Evolutionary conservation across 2,329 filamentous ascomycete species (phyloP).

Genomic region (Pseudogymnoascus sp.): DNA sequence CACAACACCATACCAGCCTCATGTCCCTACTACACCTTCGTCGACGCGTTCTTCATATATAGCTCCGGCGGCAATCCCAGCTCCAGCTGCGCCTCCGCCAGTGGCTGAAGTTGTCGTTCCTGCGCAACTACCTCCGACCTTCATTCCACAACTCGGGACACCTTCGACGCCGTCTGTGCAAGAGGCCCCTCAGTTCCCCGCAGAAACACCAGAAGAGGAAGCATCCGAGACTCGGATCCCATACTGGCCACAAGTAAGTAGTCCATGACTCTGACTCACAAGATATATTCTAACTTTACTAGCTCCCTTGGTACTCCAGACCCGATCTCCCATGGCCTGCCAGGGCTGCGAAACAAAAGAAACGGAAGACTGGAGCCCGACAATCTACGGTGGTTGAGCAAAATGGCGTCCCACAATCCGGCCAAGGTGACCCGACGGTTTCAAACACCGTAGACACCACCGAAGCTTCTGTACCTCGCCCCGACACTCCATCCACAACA

Average conservation of each 20-base stretch:
- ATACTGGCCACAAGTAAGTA: conserved; percentile 22
- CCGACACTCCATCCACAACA: conserved; percentile 39
- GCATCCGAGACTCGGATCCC: conserved; percentile 46
- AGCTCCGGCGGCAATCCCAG: conserved; percentile 29
- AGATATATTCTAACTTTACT: conserved; percentile 10
- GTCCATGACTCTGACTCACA: conserved; percentile 15
- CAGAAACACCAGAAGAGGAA: conserved; percentile 15
- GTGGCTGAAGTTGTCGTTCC: conserved; percentile 25
- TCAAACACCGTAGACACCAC: conserved; percentile 19
- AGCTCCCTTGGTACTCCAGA: conserved; percentile 52
- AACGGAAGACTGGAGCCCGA: not conserved
- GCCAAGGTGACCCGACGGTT: not conserved
- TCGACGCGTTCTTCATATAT: conserved; percentile 27
- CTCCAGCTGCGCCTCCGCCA: conserved; percentile 38
- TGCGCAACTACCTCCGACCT: conserved; percentile 31
- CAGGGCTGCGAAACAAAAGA: conserved; percentile 34
- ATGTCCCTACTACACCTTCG: conserved; percentile 35
- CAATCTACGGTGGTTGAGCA: conserved; percentile 4
- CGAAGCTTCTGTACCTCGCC: conserved; percentile 35
- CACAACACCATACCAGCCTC: conserved; percentile 49
- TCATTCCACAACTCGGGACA: not conserved
- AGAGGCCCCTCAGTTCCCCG: not conserved
- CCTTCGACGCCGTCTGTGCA: not conserved
- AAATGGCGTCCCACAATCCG: not conserved
- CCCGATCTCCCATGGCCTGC: conserved; percentile 44